Evolutionary conservation across 441 rosid species (phyloP).

Genomic region (Populus hybrid): DNA sequence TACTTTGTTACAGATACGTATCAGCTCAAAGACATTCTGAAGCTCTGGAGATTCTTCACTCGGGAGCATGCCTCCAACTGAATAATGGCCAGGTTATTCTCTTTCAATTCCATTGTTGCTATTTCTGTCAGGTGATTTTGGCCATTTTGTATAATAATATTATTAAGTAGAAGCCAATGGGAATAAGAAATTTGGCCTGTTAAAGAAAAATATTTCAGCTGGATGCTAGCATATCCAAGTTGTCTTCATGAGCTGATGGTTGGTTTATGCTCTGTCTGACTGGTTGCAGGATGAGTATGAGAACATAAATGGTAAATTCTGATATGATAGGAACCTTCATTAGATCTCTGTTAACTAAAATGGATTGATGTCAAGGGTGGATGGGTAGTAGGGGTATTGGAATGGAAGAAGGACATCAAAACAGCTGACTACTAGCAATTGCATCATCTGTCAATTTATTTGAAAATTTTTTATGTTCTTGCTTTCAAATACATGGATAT

Average conservation of each 20-base stretch:
- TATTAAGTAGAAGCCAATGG: neutral
- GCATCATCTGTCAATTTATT: neutral
- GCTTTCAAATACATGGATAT: neutral
- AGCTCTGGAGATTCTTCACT: conserved; percentile 73
- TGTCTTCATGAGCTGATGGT: neutral
- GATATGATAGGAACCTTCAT: neutral
- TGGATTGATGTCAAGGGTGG: neutral
- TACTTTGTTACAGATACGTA: conserved; percentile 48
- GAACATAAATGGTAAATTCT: neutral
- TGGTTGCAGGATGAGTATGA: neutral
- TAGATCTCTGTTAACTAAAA: neutral
- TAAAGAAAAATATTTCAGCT: neutral
- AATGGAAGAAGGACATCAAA: neutral
- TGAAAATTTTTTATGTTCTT: neutral
- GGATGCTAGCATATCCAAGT: neutral
- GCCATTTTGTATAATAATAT: neutral
- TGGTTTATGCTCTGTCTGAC: neutral
- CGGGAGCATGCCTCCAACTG: conserved; percentile 86
- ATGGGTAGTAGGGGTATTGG: neutral
- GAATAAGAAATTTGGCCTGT: conserved; percentile 1
- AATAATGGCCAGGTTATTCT: conserved; percentile 62
- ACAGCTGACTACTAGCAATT: conserved; percentile 1
- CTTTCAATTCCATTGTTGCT: conserved; percentile 13
- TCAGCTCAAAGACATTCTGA: conserved; percentile 76
- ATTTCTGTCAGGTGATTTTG: neutral